Evolutionary conservation across 1,139 yeast species (phyloP).

Genomic region (Geotrichum citri-aurantii): DNA sequence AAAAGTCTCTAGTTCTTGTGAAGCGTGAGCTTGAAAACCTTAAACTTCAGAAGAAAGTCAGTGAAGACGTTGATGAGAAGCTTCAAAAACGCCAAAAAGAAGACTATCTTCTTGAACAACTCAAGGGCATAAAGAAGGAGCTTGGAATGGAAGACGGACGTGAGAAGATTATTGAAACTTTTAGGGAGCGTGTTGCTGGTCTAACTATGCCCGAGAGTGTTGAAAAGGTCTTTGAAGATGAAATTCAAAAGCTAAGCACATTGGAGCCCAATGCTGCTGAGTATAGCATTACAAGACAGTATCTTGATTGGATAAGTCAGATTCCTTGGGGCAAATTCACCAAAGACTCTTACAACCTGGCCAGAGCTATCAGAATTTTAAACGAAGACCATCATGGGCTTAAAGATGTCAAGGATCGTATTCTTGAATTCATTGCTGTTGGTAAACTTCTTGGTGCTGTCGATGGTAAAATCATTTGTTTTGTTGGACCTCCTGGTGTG

Average conservation of each 20-base stretch:
- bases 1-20: constrained; percentile 67
- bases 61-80: constrained; percentile 59
- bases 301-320: constrained; percentile 89
- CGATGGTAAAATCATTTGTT: constrained; percentile 88
- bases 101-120: constrained; percentile 58
- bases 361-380: constrained; percentile 60
- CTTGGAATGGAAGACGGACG: constrained; percentile 86
- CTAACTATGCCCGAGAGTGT: constrained; percentile 64
- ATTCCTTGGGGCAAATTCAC: constrained; percentile 92
- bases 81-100: constrained; percentile 65
- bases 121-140: constrained; percentile 78
- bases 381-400: constrained; percentile 82
- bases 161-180: constrained; percentile 70
- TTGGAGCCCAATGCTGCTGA: constrained; percentile 74
- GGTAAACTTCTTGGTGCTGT: constrained; percentile 82
- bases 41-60: constrained; percentile 58
- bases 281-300: constrained; percentile 79
- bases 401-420: constrained; percentile 70
- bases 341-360: constrained; percentile 71
- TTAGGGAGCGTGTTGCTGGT: constrained; percentile 69
- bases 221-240: constrained; percentile 79
- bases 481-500: constrained; percentile 98
- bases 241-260: constrained; percentile 65
- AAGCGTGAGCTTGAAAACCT: constrained; percentile 75
- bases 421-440: constrained; percentile 57